Base-by-base conservation (phyloP, 495 filamentous ascomycete genomes). In the Filosporella fistucella region DNA sequence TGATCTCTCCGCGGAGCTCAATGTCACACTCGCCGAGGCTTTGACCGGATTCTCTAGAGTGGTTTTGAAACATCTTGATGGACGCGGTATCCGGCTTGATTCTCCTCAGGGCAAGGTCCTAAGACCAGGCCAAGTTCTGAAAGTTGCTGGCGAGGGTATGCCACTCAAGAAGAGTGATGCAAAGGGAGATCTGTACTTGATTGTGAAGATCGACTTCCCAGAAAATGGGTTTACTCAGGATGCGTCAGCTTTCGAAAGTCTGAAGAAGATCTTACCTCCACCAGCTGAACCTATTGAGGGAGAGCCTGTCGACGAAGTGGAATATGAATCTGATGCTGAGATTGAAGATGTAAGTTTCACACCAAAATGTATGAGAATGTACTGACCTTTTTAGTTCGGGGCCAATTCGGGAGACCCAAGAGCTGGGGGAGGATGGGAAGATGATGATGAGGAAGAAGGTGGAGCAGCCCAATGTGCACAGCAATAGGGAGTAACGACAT, bases 11-110 rank as follows among this genome's bases (percentile, higher is more conserved):
- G 88, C 93, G 11, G 76, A 83, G 32, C 68, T 98, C 11, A 76
- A 85, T 10, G 70, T 98, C 56, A 87, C 85, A 17, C 70, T 98
- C 23, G 81, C 81, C 23, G 93, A 98, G 62, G 83, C 91, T 11
- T 66, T 98, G 42, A 83, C 78, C 26, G 93, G 94, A 7, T 96
- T 98, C 69, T 86, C 86, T 14, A 85, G 90, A 30, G 88, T 95
- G 11, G 88, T 96, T 10, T 42, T 97, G 49, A 91, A 89, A 56
- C 93, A 98, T 63, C 81, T 98, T 4, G 93, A 98, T 58, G 93
- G 91, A 12, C 78, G 93, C 44, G 93, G 94, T 18, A 94, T 98
- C 45, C 77, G 85, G 45, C 67, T 97, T 37, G 75, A 77, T 42
- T 83, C 93, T 57, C 80, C 81, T 2, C 70, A 76, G 36, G 90